Conservation (phyloP, 1,284 basidiomycete species). For the Boletellus deceptivus region DNA sequence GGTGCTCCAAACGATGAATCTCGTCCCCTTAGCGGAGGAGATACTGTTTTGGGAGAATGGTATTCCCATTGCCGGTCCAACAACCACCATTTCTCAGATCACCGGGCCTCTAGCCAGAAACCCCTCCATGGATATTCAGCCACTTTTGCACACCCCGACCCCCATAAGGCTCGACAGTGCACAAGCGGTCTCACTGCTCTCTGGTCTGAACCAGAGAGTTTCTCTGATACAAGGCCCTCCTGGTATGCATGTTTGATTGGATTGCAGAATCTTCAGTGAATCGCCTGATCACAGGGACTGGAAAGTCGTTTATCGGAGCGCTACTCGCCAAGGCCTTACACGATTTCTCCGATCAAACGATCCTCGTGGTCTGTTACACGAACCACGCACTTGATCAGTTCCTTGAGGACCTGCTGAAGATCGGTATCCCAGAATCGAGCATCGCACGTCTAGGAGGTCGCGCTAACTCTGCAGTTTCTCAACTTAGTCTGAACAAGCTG, state of each 20-base stretch:
- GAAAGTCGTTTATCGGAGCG: conserved; percentile 67
- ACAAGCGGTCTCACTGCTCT: conserved; percentile 49
- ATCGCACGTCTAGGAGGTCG: conserved; percentile 59
- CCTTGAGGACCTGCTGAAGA: conserved; percentile 54
- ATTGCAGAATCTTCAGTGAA: neutral
- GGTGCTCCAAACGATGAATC: conserved; percentile 45
- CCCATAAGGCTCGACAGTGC: conserved; percentile 49
- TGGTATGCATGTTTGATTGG: conserved; percentile 38
- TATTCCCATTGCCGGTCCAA: conserved; percentile 10
- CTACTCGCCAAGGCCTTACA: conserved; percentile 56
- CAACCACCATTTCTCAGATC: conserved; percentile 22
- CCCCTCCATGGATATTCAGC: conserved; percentile 42
- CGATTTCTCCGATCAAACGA: conserved; percentile 42
- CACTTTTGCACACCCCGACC: conserved; percentile 36
- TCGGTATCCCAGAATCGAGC: conserved; percentile 47
- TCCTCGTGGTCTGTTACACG: conserved; percentile 65
- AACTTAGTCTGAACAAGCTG: conserved; percentile 40
- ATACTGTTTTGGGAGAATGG: conserved; percentile 51
- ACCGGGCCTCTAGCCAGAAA: conserved; percentile 35
- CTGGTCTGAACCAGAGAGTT: conserved; percentile 52
- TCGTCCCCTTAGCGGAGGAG: conserved; percentile 46
- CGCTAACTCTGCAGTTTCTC: conserved; percentile 43
- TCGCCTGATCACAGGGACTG: conserved; percentile 47
- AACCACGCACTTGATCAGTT: conserved; percentile 70
- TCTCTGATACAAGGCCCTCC: conserved; percentile 67